These are phyloP conservation scores for Umbelopsis vinacea DNA, from an alignment of 192 early-diverging fungal species.

Conservation along the genomic window DNA sequence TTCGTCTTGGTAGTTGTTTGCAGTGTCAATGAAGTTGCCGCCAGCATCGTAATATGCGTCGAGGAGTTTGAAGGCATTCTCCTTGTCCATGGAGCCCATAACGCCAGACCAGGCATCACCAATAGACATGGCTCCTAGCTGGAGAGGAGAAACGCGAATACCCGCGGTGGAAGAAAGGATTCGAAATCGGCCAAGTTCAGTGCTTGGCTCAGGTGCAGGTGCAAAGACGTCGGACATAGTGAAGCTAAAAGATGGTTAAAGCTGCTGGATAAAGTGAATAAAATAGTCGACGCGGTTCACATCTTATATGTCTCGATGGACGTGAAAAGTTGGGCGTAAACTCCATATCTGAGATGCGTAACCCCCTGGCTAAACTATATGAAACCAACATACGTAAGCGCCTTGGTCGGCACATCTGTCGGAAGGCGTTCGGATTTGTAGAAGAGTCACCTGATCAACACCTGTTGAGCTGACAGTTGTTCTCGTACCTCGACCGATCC, in stretches of 20 bases:
- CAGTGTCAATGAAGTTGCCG: conserved; percentile 56
- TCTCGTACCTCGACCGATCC: too few species aligned
- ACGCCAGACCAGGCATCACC: conserved; percentile 8
- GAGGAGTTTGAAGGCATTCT: conserved; percentile 48
- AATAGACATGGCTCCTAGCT: conserved; percentile 41
- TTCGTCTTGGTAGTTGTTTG: conserved; percentile 62
- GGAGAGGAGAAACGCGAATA: conserved; percentile 46
- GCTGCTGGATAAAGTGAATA: background rate
- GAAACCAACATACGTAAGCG: too few species aligned
- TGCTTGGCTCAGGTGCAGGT: background rate
- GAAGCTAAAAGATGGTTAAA: background rate
- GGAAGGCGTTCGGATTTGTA: too few species aligned
- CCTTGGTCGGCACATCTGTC: too few species aligned
- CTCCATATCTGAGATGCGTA: too few species aligned
- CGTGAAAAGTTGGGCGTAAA: too few species aligned
- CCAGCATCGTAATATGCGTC: conserved; percentile 54
- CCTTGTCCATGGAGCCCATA: conserved; percentile 37
- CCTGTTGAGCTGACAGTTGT: too few species aligned
- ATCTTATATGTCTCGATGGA: too few species aligned
- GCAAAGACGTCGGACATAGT: background rate
- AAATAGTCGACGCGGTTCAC: too few species aligned
- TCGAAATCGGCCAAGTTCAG: conserved; percentile 9
- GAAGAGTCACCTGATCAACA: too few species aligned
- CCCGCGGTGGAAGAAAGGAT: conserved; percentile 25
- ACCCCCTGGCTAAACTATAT: too few species aligned